Conservation (phyloP, 75 land plant species). For the Pinus albicaulis region DNA sequence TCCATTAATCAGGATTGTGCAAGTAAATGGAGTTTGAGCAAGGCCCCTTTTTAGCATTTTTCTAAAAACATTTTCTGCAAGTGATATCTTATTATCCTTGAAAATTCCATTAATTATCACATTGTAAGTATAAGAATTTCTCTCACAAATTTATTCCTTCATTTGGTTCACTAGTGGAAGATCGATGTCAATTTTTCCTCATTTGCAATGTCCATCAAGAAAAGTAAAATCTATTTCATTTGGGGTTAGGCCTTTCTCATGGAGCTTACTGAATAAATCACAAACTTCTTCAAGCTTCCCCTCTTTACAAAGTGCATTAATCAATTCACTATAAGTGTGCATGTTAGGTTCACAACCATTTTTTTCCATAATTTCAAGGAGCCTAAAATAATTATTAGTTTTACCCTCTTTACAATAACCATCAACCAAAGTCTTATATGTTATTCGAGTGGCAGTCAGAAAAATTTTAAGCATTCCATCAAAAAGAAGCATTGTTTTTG, state of each 20-base stretch:
- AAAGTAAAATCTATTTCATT: slow-evolving; percentile 57
- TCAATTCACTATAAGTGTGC: slow-evolving; percentile 45
- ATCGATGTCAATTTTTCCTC: slow-evolving; percentile 33
- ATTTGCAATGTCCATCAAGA: slow-evolving; percentile 65
- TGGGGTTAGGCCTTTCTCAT: slow-evolving; percentile 36
- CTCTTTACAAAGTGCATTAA: slow-evolving; percentile 42
- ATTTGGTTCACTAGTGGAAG: slow-evolving; percentile 36
- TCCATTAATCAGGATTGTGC: slow-evolving; percentile 42
- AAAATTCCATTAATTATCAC: slow-evolving; percentile 50
- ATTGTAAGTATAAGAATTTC: slow-evolving; percentile 41
- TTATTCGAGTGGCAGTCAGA: slow-evolving; percentile 24
- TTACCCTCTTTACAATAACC: slow-evolving; percentile 45
- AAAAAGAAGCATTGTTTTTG: slow-evolving; percentile 35
- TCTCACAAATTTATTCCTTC: slow-evolving; percentile 25
- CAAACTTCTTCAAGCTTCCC: slow-evolving; percentile 35
- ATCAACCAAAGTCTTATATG: slow-evolving; percentile 42
- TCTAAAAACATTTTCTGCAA: slow-evolving; percentile 30
- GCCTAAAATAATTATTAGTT: slow-evolving; percentile 26
- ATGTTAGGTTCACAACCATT: slow-evolving; percentile 41
- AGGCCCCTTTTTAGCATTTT: slow-evolving; percentile 31
- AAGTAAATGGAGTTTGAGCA: slow-evolving; percentile 32
- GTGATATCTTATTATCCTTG: slow-evolving; percentile 29
- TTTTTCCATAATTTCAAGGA: slow-evolving; percentile 39
- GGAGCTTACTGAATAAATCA: slow-evolving; percentile 29
- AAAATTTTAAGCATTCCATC: slow-evolving; percentile 28